phyloP scores from a whole-genome alignment of 2,329 filamentous ascomycete species.

The Epichloe festucae region DNA sequence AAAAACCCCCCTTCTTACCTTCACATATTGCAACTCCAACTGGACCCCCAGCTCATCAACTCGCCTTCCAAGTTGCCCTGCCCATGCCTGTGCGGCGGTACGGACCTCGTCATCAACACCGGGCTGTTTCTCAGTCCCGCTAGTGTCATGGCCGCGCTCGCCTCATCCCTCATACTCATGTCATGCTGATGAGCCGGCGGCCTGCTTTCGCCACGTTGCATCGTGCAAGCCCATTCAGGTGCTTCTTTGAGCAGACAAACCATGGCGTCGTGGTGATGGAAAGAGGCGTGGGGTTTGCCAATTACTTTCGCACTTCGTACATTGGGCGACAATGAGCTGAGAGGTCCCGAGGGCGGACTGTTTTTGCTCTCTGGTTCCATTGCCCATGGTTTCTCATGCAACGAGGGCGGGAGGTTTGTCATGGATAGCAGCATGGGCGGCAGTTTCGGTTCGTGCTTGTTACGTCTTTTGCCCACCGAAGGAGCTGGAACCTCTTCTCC shows the following conservation, averaged over 20 bases:
- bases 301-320: conserved; percentile 12
- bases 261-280: conserved; percentile 13
- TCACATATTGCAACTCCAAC: conserved; percentile 9
- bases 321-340: conserved; percentile 20
- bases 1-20: too few species aligned
- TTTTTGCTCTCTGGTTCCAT: conserved; percentile 16
- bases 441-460: conserved; percentile 13
- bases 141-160: conserved; percentile 11
- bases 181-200: conserved; percentile 1
- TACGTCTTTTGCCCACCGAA: conserved; percentile 6
- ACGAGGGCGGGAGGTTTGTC: conserved; percentile 6
- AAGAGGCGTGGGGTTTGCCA: conserved; percentile 11
- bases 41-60: conserved; percentile 11
- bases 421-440: conserved; percentile 18
- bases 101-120: conserved; percentile 1
- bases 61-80: conserved; percentile 3
- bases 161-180: conserved; percentile 2
- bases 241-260: conserved; percentile 11
- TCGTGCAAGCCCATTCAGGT: conserved; percentile 7
- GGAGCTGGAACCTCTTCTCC: conserved; percentile 21
- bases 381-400: conserved; percentile 13
- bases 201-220: neutral
- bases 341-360: conserved; percentile 14
- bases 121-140: conserved; percentile 12
- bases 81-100: neutral